phyloP scores from a whole-genome alignment of 75 land plant genomes.

The Selaginella tamariscina region DNA sequence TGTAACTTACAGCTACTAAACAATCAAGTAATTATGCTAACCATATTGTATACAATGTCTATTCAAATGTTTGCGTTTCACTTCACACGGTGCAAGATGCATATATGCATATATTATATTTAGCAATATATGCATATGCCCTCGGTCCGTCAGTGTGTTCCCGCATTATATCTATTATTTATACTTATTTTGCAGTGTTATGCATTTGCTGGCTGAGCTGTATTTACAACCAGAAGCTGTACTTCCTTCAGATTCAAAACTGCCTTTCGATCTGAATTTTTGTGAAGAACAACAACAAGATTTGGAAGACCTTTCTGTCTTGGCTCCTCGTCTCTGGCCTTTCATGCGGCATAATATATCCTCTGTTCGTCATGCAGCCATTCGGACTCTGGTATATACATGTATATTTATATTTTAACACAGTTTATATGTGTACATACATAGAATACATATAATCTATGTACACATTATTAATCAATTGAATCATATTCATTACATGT shows the following conservation, averaged over 20 bases:
- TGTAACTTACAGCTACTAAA: no score
- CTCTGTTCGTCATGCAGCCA: constrained; percentile 86
- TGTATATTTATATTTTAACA: no score
- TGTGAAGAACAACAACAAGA: constrained; percentile 31
- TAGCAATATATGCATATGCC: not conserved
- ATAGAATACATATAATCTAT: no score
- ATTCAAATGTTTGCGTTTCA: not conserved
- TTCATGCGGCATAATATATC: constrained; percentile 96
- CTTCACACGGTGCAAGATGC: no score
- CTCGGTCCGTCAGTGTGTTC: not conserved
- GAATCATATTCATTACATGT: no score
- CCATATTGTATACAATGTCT: no score
- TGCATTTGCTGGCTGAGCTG: constrained; percentile 91
- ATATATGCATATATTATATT: no score
- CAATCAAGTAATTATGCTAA: no score
- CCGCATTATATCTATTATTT: not conserved
- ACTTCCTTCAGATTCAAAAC: constrained; percentile 17
- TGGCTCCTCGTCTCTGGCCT: constrained; percentile 93
- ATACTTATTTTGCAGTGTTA: constrained; percentile 56
- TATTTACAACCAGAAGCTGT: constrained; percentile 84
- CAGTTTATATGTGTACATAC: no score
- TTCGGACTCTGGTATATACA: constrained; percentile 62
- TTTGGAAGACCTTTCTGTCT: constrained; percentile 29
- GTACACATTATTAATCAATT: no score
- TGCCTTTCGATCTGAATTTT: constrained; percentile 54